Percentiles rank a stretch among this genome's conserved stretches.
These are phyloP conservation scores for Isabelozyma heimii DNA, from an alignment of 805 yeast genomes.

Conservation along the genomic window DNA sequence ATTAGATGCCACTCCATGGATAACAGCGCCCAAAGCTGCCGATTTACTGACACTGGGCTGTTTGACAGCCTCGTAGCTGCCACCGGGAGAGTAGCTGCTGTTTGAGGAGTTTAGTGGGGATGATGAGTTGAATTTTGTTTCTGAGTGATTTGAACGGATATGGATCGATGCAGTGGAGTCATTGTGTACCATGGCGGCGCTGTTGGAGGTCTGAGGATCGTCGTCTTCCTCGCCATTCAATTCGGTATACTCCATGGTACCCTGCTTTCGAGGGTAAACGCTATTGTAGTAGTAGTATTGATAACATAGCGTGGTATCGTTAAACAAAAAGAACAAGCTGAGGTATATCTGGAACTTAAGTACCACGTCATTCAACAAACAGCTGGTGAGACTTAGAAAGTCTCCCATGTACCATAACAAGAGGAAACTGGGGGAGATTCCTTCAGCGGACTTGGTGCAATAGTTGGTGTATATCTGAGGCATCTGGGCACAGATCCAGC, in stretches of 20 bases:
- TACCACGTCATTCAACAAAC: conserved; percentile 36
- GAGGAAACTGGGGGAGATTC: conserved; percentile 60
- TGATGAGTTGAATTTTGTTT: background rate
- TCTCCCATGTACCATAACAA: conserved; percentile 68
- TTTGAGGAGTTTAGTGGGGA: conserved; percentile 9
- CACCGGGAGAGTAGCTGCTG: conserved; percentile 7
- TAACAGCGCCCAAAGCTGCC: background rate
- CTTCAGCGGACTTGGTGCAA: conserved; percentile 59
- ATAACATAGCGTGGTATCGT: conserved; percentile 36
- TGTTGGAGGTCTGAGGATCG: background rate
- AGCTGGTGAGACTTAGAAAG: conserved; percentile 47
- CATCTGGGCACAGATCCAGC: conserved; percentile 74
- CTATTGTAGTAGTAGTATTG: conserved; percentile 43
- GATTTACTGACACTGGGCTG: background rate
- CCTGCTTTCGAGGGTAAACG: conserved; percentile 26
- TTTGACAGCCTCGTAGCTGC: background rate
- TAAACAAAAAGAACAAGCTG: conserved; percentile 37
- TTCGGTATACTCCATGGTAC: background rate
- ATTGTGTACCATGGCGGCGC: background rate
- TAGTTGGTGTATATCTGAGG: conserved; percentile 69
- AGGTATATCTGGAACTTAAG: conserved; percentile 37
- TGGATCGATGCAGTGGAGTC: conserved; percentile 2
- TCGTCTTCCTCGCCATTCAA: background rate
- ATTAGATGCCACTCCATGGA: background rate
- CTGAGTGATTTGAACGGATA: conserved; percentile 1